Percentiles rank a stretch among this genome's conserved stretches.
phyloP scores from a whole-genome alignment of 805 yeast species.

The Wickerhamomyces xylosicus region DNA sequence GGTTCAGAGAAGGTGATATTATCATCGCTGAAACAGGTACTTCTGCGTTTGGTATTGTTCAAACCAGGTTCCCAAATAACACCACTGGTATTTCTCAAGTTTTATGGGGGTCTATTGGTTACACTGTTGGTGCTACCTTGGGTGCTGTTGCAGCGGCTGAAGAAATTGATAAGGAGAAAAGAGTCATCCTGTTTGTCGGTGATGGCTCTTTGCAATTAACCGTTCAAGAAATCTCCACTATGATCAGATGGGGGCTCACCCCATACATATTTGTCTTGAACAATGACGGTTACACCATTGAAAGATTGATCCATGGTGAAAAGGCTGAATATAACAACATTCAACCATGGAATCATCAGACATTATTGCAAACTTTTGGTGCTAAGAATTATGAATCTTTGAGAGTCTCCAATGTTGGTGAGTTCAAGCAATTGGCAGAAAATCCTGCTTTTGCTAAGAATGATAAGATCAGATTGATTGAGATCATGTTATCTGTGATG shows the following conservation, averaged over 20 bases:
- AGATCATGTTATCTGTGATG: conserved; percentile 53
- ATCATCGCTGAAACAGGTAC: conserved; percentile 65
- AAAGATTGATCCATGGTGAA: conserved; percentile 59
- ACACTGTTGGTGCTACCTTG: too few relatives aligned
- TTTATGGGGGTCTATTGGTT: too few relatives aligned
- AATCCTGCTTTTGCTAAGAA: conserved; percentile 38
- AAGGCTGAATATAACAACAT: conserved; percentile 51
- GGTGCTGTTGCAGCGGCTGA: too few relatives aligned
- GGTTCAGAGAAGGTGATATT: conserved; percentile 54
- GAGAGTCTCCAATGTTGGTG: conserved; percentile 44
- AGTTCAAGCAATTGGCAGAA: conserved; percentile 38
- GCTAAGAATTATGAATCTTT: conserved; percentile 39
- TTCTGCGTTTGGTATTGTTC: conserved; percentile 58
- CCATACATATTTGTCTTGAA: too few relatives aligned
- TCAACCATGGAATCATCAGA: conserved; percentile 57
- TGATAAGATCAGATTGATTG: conserved; percentile 51
- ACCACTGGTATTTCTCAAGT: too few relatives aligned
- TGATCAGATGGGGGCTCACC: conserved; percentile 51
- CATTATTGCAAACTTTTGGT: conserved; percentile 36
- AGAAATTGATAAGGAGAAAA: conserved; percentile 42
- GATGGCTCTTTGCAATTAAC: conserved; percentile 71
- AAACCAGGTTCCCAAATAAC: too few relatives aligned
- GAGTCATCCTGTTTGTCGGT: conserved; percentile 58
- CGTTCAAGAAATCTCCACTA: conserved; percentile 56
- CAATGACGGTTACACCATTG: conserved; percentile 68